Base-by-base conservation (phyloP, 345 rosid species). In the Litchi chinensis region DNA sequence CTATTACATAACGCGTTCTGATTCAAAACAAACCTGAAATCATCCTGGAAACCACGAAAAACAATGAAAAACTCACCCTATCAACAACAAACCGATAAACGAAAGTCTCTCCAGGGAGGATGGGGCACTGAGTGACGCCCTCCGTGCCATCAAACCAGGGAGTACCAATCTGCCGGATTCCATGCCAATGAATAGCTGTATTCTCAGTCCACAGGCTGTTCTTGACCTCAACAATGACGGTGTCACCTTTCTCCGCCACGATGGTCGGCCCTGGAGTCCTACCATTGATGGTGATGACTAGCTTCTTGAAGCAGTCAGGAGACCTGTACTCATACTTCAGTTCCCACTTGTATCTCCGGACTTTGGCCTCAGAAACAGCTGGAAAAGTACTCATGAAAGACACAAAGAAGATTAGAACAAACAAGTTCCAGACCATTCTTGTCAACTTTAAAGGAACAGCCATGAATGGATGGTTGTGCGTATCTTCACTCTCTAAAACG, bases 61-160 rank as follows among this genome's bases (percentile, higher is more conserved):
- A 10, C 3, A 13, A 32, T 8, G 1, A 26, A 57, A 9, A 52
- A 68, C 88, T 82, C 77, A 91, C 91, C 81, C 95, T 87, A 71
- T 94, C 95, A 40, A 94, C 98, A 11, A 91, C 88, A 40, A 94
- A 90, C 74, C 70, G 65, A 66, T 90, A 88, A 9, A 60, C 84
- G 88, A 90, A 94, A 44, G 92, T 89, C 11, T 90, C 91, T 75
- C 97, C 90, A 1, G 96, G 85, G 60, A 91, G 72, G 80, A 93
- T 80, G 10, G 92, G 97, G 72, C 96, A 94, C 41, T 94, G 97
- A 65, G 93, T 88, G 11, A 94, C 84, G 0, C 92, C 93, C 75
- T 87, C 95, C 1, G 90, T 90, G 43, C 93, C 93, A 46, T 94
- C 97, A 71, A 87, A 89, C 92, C 96, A 93, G 3, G 90, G 96